Evolutionary conservation across 768 basidiomycete genomes (phyloP), one percentile per base, ranked within the genome.

Genomic region (Podaxis sp.): DNA sequence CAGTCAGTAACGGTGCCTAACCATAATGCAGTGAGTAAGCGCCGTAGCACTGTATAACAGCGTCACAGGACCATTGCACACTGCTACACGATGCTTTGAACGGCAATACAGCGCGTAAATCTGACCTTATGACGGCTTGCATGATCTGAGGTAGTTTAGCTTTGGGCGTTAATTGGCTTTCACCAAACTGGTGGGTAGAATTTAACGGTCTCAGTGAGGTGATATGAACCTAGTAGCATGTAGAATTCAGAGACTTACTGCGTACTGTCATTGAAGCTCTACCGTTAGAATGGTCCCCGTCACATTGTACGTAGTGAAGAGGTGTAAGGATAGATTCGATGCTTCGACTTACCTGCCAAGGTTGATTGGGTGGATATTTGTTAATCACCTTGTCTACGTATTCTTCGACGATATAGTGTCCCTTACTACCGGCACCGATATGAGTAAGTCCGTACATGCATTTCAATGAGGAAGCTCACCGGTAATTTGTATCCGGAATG

Each of bases 381-480:
- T 90, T 89, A 58, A 80, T 71, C 48, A 81, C 79, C 70, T 84
- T 87, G 71, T 89, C 88, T 7, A 82, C 79, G 63, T 89, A 86
- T 68, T 93, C 91, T 12, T 80, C 74, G 46, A 92, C 81, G 60
- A 93, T 83, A 65, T 87, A 91, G 69, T 93, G 91, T 0, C 91
- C 92, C 71, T 80, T 82, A 63, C 82, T 84, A 79, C 77, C 64
- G 48, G n/a, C 51, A 62, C 20, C 44, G 67, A 68, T 38, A 60
- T 64, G 56, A 69, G 60, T 22, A 51, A 61, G 61, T 13, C 17
- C 36, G 30, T 20, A 49, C 8, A 54, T 22, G 57, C 33, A 37
- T 54, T 38, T 58, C 49, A 56, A 30, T 44, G 22, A 28, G 26
- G 20, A 17, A 48, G 70, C 80, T 58, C 55, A 91, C 91, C 91